These are phyloP conservation scores for Ormosia emarginata DNA, from an alignment of 306 rosid species.

Conservation along the genomic window DNA sequence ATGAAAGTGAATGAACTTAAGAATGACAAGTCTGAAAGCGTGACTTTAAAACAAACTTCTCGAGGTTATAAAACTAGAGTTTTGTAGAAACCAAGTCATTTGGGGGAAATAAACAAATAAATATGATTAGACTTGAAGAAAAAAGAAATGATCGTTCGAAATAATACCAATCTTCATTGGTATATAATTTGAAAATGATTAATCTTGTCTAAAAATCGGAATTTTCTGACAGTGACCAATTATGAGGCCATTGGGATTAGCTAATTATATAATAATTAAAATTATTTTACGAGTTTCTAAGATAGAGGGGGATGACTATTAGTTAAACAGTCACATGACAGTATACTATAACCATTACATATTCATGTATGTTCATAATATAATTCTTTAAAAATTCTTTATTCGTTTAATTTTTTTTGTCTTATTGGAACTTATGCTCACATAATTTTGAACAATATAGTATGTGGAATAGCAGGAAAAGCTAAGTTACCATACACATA, in stretches of 20 bases:
- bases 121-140: background rate
- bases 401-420: background rate
- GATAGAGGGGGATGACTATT: conserved; percentile 10
- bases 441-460: background rate
- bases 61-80: conserved; percentile 20
- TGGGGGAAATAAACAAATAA: conserved; percentile 13
- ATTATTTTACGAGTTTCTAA: background rate
- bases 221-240: conserved; percentile 20
- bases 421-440: background rate
- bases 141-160: background rate
- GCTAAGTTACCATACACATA: background rate
- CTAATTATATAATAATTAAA: background rate
- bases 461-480: background rate
- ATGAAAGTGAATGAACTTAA: conserved; percentile 10
- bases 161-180: background rate
- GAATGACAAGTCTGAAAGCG: conserved; percentile 28
- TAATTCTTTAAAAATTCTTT: background rate
- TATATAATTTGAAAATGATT: conserved; percentile 10
- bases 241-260: conserved; percentile 24
- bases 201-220: background rate
- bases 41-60: conserved; percentile 30
- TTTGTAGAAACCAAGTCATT: conserved; percentile 27
- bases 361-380: background rate
- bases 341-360: background rate
- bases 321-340: conserved; percentile 21